Conservation (phyloP, 2,329 filamentous ascomycete genomes). For the Ophiostoma sp. region DNA sequence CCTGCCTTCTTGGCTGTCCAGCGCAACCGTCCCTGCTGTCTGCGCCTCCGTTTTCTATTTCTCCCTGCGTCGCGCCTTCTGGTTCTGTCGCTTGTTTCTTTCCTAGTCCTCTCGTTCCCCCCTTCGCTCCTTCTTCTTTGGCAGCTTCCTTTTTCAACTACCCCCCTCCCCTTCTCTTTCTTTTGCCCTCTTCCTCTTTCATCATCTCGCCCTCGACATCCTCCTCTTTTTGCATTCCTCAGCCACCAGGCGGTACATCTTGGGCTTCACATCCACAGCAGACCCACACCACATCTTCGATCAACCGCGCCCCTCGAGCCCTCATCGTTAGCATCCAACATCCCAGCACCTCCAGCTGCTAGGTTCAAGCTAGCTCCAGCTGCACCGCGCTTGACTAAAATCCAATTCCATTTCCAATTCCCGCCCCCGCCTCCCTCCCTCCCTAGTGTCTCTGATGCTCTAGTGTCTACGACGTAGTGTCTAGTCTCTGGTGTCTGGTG, state of each 20-base stretch:
- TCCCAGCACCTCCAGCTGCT: constrained; percentile 1
- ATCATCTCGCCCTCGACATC: constrained; percentile 1
- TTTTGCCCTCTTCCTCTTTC: not conserved
- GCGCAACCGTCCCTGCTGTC: not conserved
- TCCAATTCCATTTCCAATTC: constrained; percentile 19
- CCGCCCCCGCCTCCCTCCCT: constrained; percentile 20
- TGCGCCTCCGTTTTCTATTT: not conserved
- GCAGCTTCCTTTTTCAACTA: not conserved
- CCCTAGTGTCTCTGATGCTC: not conserved
- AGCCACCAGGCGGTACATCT: not conserved
- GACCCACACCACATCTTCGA: constrained; percentile 23
- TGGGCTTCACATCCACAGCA: constrained; percentile 1
- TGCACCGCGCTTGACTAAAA: constrained; percentile 19
- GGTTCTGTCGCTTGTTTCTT: not conserved
- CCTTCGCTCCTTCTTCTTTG: constrained; percentile 6
- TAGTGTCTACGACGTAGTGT: too few relatives aligned
- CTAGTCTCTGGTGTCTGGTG: not conserved
- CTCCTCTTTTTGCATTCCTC: not conserved
- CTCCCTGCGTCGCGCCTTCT: constrained; percentile 14
- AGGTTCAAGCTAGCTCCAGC: constrained; percentile 18
- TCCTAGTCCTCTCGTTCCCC: not conserved
- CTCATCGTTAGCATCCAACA: constrained; percentile 16
- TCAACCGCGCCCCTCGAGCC: constrained; percentile 19
- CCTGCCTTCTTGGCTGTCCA: not conserved
- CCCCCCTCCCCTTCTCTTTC: not conserved